Evolutionary conservation across 495 filamentous ascomycete genomes (phyloP).

Genomic region (Astrothelium macrocarpum): DNA sequence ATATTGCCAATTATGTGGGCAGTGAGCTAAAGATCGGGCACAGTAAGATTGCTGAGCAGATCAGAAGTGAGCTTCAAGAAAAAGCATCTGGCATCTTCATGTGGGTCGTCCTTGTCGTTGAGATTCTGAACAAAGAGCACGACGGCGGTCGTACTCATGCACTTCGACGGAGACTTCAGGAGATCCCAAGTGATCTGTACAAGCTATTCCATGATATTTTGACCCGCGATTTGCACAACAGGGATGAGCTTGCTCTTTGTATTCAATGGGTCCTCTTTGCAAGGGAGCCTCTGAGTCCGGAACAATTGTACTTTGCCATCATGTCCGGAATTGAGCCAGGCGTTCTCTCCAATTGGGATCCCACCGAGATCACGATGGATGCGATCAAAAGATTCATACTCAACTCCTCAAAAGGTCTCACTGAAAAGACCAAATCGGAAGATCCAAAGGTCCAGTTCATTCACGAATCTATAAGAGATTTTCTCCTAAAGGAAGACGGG

Average conservation of each 20-base stretch:
- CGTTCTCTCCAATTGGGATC: background rate
- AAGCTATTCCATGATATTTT: conserved; percentile 14
- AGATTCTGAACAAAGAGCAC: conserved; percentile 16
- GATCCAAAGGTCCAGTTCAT: conserved; percentile 34
- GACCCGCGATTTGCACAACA: background rate
- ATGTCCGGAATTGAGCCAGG: background rate
- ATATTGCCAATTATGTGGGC: conserved; percentile 15
- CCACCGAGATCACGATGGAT: conserved; percentile 4
- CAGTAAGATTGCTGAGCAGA: background rate
- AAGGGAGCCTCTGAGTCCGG: conserved; percentile 9
- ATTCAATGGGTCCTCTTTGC: conserved; percentile 20
- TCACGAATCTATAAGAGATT: conserved; percentile 37
- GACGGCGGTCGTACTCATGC: conserved; percentile 11
- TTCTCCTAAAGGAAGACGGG: conserved; percentile 28
- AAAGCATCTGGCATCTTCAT: conserved; percentile 24
- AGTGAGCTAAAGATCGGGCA: conserved; percentile 7
- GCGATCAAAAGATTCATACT: conserved; percentile 26
- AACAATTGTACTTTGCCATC: conserved; percentile 3
- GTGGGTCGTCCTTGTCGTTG: conserved; percentile 23
- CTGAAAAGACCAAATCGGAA: conserved; percentile 25
- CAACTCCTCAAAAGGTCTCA: conserved; percentile 31
- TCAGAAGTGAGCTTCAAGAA: conserved; percentile 6
- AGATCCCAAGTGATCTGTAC: background rate
- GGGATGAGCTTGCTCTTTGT: conserved; percentile 7
- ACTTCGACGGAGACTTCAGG: background rate